Evolutionary conservation across 306 rosid genomes (phyloP).

Genomic region (Dryas drummondii): DNA sequence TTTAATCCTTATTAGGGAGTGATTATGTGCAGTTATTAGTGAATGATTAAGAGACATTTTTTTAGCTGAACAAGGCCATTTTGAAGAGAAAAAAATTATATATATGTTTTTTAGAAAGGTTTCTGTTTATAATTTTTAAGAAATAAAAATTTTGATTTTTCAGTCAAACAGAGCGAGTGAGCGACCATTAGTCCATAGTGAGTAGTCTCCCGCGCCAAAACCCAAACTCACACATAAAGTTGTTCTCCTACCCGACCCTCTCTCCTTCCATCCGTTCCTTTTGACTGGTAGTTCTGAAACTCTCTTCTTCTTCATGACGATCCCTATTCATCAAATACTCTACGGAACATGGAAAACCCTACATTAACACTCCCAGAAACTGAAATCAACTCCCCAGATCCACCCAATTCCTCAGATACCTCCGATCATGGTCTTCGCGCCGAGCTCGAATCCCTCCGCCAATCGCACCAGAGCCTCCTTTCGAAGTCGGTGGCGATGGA

Average conservation of each 20-base stretch:
- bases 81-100: no score
- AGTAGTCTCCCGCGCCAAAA: not conserved
- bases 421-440: slow-evolving; percentile 24
- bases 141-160: no score
- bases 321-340: slow-evolving; percentile 16
- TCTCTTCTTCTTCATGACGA: slow-evolving; percentile 24
- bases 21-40: no score
- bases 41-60: no score
- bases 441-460: slow-evolving; percentile 35
- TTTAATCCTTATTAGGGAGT: no score
- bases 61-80: no score
- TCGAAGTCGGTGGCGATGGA: slow-evolving; percentile 22
- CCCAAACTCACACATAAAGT: not conserved
- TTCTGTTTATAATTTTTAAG: no score
- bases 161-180: no score
- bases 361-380: slow-evolving; percentile 15
- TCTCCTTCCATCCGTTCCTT: not conserved
- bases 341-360: slow-evolving; percentile 44
- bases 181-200: no score
- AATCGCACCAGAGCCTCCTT: slow-evolving; percentile 27
- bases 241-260: not conserved
- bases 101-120: no score
- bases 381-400: slow-evolving; percentile 15
- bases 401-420: slow-evolving; percentile 10
- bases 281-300: slow-evolving; percentile 63